These are phyloP conservation scores for Pseudogymnoascus pannorum DNA, from an alignment of 2,329 filamentous ascomycete genomes.

Conservation along the genomic window DNA sequence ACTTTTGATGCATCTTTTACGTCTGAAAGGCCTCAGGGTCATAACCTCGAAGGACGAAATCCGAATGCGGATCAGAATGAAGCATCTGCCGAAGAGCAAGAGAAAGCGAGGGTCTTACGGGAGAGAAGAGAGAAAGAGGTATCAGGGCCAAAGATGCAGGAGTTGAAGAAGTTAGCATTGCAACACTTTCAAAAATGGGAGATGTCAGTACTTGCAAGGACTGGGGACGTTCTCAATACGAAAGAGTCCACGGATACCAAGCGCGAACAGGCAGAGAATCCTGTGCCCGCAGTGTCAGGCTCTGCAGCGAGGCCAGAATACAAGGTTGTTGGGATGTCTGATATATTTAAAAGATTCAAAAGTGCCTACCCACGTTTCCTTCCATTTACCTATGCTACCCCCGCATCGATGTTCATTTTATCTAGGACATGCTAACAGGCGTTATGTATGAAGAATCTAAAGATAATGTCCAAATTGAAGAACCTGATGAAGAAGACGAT, in stretches of 20 bases:
- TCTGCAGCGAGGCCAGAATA: slow-evolving; percentile 16
- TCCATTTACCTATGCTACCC: slow-evolving; percentile 8
- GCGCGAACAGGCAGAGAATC: slow-evolving; percentile 23
- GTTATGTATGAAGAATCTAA: slow-evolving; percentile 18
- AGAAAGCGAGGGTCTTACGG: slow-evolving; percentile 25
- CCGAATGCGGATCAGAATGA: slow-evolving; percentile 27
- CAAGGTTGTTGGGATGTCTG: slow-evolving; percentile 25
- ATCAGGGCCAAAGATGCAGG: slow-evolving; percentile 44
- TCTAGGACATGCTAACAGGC: neutral
- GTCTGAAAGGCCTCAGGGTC: slow-evolving; percentile 23
- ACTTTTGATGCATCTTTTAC: slow-evolving; percentile 39
- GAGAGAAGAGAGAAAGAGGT: slow-evolving; percentile 41
- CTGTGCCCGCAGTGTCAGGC: slow-evolving; percentile 20
- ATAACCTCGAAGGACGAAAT: slow-evolving; percentile 31
- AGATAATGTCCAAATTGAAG: slow-evolving; percentile 17
- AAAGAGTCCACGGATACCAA: slow-evolving; percentile 34
- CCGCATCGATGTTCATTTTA: neutral
- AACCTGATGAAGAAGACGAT: slow-evolving; percentile 28
- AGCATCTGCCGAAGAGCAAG: slow-evolving; percentile 22
- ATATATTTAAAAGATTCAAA: neutral
- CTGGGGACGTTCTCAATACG: slow-evolving; percentile 60
- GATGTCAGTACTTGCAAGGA: slow-evolving; percentile 57
- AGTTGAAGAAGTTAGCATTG: slow-evolving; percentile 63
- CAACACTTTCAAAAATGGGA: slow-evolving; percentile 77
- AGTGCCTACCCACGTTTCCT: neutral